phyloP scores from a whole-genome alignment of 2,329 filamentous ascomycete species.

The Sporothrix variecibatus region DNA sequence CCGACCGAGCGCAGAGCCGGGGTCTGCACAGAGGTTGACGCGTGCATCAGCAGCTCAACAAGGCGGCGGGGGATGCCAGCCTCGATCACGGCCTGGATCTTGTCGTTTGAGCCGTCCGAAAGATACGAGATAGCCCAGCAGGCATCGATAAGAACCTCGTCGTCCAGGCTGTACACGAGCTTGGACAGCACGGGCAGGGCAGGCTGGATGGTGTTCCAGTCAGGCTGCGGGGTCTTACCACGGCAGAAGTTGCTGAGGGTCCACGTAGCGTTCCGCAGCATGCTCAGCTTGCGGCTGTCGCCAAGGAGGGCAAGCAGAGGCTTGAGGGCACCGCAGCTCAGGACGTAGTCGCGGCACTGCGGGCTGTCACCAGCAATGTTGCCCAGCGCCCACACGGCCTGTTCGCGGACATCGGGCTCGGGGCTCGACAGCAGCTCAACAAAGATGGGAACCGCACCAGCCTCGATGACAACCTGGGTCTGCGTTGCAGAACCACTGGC shows the following conservation, averaged over 20 bases:
- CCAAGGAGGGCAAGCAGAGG: slow-evolving; percentile 87
- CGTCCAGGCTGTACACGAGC: slow-evolving; percentile 96
- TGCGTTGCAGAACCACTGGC: slow-evolving; percentile 95
- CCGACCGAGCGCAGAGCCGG: slow-evolving; percentile 95
- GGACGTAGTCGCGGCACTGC: slow-evolving; percentile 93
- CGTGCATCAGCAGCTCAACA: slow-evolving; percentile 96
- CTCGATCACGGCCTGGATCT: slow-evolving; percentile 99
- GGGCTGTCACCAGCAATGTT: slow-evolving; percentile 99
- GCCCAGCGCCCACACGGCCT: slow-evolving; percentile 96
- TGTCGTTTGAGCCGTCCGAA: slow-evolving; percentile 96
- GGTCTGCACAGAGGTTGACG: slow-evolving; percentile 96
- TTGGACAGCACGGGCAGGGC: slow-evolving; percentile 94
- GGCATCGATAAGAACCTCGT: slow-evolving; percentile 96
- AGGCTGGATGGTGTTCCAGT: slow-evolving; percentile 94
- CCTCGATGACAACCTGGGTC: slow-evolving; percentile 98
- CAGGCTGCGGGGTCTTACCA: slow-evolving; percentile 97
- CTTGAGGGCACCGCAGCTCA: slow-evolving; percentile 86
- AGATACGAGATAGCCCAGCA: slow-evolving; percentile 99
- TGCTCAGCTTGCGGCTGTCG: slow-evolving; percentile 97
- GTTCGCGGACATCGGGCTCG: slow-evolving; percentile 95
- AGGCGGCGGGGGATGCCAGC: slow-evolving; percentile 94
- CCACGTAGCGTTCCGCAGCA: slow-evolving; percentile 98
- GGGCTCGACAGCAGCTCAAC: slow-evolving; percentile 94
- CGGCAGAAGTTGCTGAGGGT: slow-evolving; percentile 99
- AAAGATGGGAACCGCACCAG: slow-evolving; percentile 96